Evolutionary conservation across 768 basidiomycete species (phyloP).

Genomic region (Cyathus striatus): DNA sequence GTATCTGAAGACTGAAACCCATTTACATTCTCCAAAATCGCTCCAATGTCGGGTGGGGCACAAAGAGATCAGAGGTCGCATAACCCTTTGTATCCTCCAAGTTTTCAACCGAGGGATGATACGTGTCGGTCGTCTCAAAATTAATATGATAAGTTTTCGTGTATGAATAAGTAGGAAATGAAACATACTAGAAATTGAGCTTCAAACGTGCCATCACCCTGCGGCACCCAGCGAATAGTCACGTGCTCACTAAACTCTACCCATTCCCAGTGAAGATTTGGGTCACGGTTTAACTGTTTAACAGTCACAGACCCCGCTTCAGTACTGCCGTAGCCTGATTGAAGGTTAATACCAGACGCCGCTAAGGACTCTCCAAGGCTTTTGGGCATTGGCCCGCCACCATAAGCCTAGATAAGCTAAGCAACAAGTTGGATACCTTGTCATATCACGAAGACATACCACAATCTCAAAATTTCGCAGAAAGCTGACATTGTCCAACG

Average conservation of each 20-base stretch:
- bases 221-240: slow-evolving; percentile 26
- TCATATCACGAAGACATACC: slow-evolving; percentile 14
- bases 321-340: slow-evolving; percentile 29
- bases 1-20: background rate
- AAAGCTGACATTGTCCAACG: slow-evolving; percentile 6
- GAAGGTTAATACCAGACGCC: slow-evolving; percentile 25
- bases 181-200: slow-evolving; percentile 30
- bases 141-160: background rate
- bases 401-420: slow-evolving; percentile 18
- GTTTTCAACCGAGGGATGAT: slow-evolving; percentile 32
- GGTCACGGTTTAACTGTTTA: slow-evolving; percentile 8
- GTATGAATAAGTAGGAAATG: background rate
- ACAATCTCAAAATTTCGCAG: slow-evolving; percentile 16
- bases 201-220: slow-evolving; percentile 32
- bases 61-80: slow-evolving; percentile 37
- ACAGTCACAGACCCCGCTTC: slow-evolving; percentile 23
- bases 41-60: slow-evolving; percentile 35
- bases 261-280: slow-evolving; percentile 24
- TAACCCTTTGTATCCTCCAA: slow-evolving; percentile 31
- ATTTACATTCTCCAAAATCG: slow-evolving; percentile 40
- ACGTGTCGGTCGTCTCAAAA: slow-evolving; percentile 22
- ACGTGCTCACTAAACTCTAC: slow-evolving; percentile 17
- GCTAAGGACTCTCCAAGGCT: slow-evolving; percentile 29
- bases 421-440: slow-evolving; percentile 6
- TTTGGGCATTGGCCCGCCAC: slow-evolving; percentile 29